These are phyloP conservation scores for Ophiocytium majus DNA, from an alignment of 352 stramenopile genomes.

Conservation along the genomic window DNA sequence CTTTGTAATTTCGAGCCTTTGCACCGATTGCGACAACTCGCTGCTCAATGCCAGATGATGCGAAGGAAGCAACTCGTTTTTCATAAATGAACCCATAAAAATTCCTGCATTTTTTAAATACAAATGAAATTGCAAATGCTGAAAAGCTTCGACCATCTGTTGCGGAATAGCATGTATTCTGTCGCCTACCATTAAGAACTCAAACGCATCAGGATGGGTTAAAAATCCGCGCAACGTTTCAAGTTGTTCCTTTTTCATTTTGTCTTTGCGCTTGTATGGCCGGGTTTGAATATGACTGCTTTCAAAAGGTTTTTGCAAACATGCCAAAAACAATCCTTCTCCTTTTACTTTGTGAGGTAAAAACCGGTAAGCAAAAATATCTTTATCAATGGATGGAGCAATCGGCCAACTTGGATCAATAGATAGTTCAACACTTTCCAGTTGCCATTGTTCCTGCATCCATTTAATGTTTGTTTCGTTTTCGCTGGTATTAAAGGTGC, in stretches of 20 bases:
- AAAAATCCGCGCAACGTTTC: neutral
- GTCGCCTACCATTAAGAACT: neutral
- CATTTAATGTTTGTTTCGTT: neutral
- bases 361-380: neutral
- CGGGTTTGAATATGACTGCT: neutral
- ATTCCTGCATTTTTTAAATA: constrained; percentile 1
- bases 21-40: neutral
- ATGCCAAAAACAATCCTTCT: constrained; percentile 3
- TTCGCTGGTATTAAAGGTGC: neutral
- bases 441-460: neutral
- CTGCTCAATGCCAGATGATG: neutral
- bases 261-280: neutral
- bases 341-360: neutral
- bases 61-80: neutral
- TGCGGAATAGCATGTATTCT: neutral
- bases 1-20: neutral
- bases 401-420: neutral
- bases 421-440: neutral
- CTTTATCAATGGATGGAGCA: neutral
- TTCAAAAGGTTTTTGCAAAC: neutral
- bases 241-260: neutral
- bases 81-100: neutral
- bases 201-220: neutral
- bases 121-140: neutral
- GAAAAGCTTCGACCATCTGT: too few relatives aligned